phyloP scores from a whole-genome alignment of 2,329 filamentous ascomycete species.

The Diplocarpon mali region DNA sequence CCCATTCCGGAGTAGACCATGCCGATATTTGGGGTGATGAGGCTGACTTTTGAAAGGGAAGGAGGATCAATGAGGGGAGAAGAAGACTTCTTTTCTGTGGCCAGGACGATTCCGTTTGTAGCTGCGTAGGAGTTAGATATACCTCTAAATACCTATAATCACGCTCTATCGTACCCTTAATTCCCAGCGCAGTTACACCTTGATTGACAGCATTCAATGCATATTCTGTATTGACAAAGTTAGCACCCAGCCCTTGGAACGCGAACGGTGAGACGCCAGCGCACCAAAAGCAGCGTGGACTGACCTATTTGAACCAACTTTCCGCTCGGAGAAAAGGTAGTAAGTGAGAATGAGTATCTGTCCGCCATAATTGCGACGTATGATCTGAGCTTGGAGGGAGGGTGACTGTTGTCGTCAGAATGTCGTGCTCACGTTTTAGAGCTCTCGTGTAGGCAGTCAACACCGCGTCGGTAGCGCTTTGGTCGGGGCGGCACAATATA shows the following conservation, averaged over 20 bases:
- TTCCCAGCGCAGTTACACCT: slow-evolving; percentile 94
- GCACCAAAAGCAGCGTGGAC: slow-evolving; percentile 14
- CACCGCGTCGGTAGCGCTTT: too few species aligned
- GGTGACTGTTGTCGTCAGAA: slow-evolving; percentile 15
- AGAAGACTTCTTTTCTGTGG: slow-evolving; percentile 98
- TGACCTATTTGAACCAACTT: slow-evolving; percentile 98
- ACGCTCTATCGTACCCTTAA: slow-evolving; percentile 62
- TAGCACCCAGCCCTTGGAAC: slow-evolving; percentile 3
- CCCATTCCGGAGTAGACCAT: slow-evolving; percentile 99
- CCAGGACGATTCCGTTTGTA: slow-evolving; percentile 96
- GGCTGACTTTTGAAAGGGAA: slow-evolving; percentile 92
- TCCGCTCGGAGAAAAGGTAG: slow-evolving; percentile 97
- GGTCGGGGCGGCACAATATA: too few species aligned
- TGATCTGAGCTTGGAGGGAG: slow-evolving; percentile 2
- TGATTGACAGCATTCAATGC: slow-evolving; percentile 98
- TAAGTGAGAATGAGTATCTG: slow-evolving; percentile 97
- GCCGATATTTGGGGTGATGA: slow-evolving; percentile 97
- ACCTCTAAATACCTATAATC: neutral
- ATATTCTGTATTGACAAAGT: slow-evolving; percentile 59
- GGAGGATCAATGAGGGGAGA: slow-evolving; percentile 92
- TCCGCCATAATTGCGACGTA: slow-evolving; percentile 64
- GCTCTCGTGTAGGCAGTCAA: too few species aligned
- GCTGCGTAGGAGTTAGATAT: slow-evolving; percentile 39
- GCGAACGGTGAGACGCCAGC: slow-evolving; percentile 4
- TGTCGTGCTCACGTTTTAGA: slow-evolving; percentile 13